A percentile compares a stretch with the other conserved stretches of the same genome.
Conservation (phyloP, 1,284 basidiomycete species). For the Vanrija sp. region DNA sequence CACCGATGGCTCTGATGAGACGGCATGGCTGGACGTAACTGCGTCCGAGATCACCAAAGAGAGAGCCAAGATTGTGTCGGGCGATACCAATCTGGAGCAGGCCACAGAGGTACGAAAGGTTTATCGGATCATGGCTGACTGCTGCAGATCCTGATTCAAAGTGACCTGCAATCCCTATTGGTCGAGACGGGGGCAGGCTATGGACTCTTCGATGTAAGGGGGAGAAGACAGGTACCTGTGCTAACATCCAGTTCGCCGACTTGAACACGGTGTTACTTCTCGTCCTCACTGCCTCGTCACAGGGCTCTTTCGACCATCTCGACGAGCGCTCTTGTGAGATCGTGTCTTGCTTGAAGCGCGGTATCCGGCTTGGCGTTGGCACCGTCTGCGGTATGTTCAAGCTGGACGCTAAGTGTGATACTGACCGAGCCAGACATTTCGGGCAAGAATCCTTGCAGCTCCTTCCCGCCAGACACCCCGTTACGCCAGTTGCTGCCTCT, state of each 20-base stretch:
- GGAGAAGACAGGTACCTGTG: background rate
- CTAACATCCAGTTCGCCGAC: conserved; percentile 31
- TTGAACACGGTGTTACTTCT: conserved; percentile 38
- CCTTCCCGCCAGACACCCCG: conserved; percentile 17
- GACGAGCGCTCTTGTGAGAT: conserved; percentile 21
- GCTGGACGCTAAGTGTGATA: too few relatives aligned
- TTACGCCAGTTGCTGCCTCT: conserved; percentile 29
- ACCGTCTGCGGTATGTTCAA: conserved; percentile 28
- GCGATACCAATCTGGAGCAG: conserved; percentile 29
- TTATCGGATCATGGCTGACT: background rate
- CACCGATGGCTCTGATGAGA: conserved; percentile 13
- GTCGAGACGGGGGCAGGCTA: conserved; percentile 20
- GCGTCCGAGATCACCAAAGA: conserved; percentile 8
- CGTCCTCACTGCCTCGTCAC: conserved; percentile 26
- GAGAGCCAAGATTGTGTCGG: conserved; percentile 3
- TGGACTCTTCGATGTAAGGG: conserved; percentile 39
- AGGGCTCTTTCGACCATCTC: conserved; percentile 2
- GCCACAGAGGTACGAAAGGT: conserved; percentile 31
- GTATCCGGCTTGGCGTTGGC: conserved; percentile 23
- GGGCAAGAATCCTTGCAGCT: conserved; percentile 34
- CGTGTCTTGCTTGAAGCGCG: conserved; percentile 15
- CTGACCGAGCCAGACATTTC: conserved; percentile 29
- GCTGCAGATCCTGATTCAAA: conserved; percentile 23
- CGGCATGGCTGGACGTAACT: conserved; percentile 25
- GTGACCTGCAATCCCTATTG: conserved; percentile 18